Conservation (phyloP, 2,329 filamentous ascomycete species). For the Stagonosporopsis cucurbitacearum region DNA sequence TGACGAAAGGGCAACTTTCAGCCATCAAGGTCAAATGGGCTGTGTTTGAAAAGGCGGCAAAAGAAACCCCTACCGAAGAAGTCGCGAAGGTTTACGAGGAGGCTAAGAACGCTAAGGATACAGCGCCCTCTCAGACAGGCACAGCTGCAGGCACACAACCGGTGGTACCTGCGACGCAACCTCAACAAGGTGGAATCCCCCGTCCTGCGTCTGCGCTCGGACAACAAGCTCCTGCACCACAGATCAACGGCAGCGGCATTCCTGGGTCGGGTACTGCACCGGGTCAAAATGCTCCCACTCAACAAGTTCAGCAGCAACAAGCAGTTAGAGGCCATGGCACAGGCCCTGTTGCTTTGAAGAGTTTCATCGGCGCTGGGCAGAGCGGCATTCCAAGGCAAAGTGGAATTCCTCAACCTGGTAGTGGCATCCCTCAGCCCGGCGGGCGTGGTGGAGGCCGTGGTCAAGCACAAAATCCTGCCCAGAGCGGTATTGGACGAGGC, state of each 20-base stretch:
- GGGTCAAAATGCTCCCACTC: conserved; percentile 10
- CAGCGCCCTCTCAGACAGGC: conserved; percentile 25
- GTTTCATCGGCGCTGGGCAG: conserved; percentile 25
- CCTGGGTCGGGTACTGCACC: conserved; percentile 35
- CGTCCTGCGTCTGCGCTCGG: conserved; percentile 13
- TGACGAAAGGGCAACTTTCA: conserved; percentile 69
- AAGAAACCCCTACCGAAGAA: conserved; percentile 82
- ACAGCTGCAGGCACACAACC: conserved; percentile 24
- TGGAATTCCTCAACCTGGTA: conserved; percentile 24
- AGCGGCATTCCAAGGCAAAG: conserved; percentile 37
- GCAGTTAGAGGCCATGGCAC: conserved; percentile 35
- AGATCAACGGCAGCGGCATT: conserved; percentile 31
- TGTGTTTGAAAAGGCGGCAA: conserved; percentile 80
- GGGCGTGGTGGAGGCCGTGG: conserved; percentile 33
- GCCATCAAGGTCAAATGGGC: conserved; percentile 73
- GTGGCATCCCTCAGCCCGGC: conserved; percentile 40
- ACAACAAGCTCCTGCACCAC: conserved; percentile 23
- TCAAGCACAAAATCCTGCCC: conserved; percentile 20
- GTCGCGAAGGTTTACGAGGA: conserved; percentile 87
- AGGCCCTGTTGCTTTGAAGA: conserved; percentile 39
- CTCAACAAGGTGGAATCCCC: conserved; percentile 11
- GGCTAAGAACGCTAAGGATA: conserved; percentile 70
- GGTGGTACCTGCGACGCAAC: conserved; percentile 15
- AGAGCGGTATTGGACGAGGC: conserved; percentile 32
- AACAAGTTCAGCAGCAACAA: conserved; percentile 33